phyloP scores from a whole-genome alignment of 768 basidiomycete species.

The Boletellus sp. region DNA sequence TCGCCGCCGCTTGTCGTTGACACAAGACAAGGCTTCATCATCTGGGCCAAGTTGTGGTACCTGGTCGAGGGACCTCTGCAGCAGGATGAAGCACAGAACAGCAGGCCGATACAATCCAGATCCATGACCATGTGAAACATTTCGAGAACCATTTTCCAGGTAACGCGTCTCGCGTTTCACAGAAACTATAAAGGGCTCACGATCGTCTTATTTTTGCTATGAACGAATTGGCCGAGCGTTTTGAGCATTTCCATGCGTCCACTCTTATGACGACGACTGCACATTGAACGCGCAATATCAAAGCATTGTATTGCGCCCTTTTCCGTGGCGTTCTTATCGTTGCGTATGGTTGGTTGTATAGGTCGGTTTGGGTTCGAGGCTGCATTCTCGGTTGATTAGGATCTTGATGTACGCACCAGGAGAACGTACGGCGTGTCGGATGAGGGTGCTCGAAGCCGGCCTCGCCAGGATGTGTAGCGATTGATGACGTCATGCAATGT shows the following conservation, averaged over 20 bases:
- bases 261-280: neutral
- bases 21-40: conserved; percentile 4
- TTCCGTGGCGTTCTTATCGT: no score
- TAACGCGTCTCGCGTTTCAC: neutral
- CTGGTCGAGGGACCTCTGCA: conserved; percentile 2
- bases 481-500: neutral
- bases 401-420: no score
- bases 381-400: no score
- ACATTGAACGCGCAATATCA: no score
- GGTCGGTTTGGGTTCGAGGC: no score
- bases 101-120: conserved; percentile 5
- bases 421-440: no score
- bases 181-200: neutral
- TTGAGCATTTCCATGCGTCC: neutral
- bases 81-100: neutral
- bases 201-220: neutral
- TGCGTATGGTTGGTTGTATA: no score
- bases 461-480: no score
- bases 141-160: neutral
- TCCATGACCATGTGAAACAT: conserved; percentile 17
- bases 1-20: neutral
- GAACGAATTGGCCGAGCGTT: no score
- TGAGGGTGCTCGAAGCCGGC: no score
- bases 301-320: no score
- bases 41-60: conserved; percentile 19